Percentiles rank a stretch among this genome's conserved stretches.
phyloP scores from a whole-genome alignment of 768 basidiomycete species.

The Neoboletus subvelutipes region DNA sequence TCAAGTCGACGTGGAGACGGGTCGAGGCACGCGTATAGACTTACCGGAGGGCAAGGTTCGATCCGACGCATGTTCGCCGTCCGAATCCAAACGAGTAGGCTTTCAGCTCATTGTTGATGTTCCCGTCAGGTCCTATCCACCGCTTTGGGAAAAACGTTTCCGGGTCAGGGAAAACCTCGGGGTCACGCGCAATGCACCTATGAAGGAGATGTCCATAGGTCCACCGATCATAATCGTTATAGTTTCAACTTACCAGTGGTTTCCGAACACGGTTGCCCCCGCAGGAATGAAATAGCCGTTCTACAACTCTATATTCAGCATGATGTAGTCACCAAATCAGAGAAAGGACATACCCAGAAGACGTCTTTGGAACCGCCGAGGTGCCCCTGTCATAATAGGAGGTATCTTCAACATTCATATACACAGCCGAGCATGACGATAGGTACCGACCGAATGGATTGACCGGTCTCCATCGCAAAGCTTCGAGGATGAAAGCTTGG shows the following conservation, averaged over 20 bases:
- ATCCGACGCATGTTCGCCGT: slow-evolving; percentile 32
- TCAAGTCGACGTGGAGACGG: background rate
- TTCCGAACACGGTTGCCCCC: slow-evolving; percentile 35
- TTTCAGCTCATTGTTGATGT: slow-evolving; percentile 48
- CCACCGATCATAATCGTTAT: background rate
- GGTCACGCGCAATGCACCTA: slow-evolving; percentile 28
- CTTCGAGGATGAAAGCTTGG: slow-evolving; percentile 39
- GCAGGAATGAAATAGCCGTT: slow-evolving; percentile 35
- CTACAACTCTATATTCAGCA: slow-evolving; percentile 18
- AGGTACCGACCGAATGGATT: slow-evolving; percentile 28
- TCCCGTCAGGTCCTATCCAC: slow-evolving; percentile 48
- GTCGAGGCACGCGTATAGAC: background rate
- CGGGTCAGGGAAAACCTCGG: slow-evolving; percentile 32
- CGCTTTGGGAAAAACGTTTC: slow-evolving; percentile 56
- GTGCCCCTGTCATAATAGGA: slow-evolving; percentile 12
- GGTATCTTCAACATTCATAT: background rate
- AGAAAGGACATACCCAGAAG: slow-evolving; percentile 21
- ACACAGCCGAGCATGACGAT: too few relatives aligned
- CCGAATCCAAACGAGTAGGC: slow-evolving; percentile 57
- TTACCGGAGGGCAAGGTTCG: slow-evolving; percentile 26
- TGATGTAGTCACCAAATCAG: too few relatives aligned
- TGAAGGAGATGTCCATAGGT: background rate
- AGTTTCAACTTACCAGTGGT: slow-evolving; percentile 24
- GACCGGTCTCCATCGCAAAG: slow-evolving; percentile 40
- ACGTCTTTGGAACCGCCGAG: slow-evolving; percentile 28